Evolutionary conservation across 2,329 filamentous ascomycete genomes (phyloP), one percentile per base, ranked within the genome.

Genomic region (Pseudogymnoascus sp.): DNA sequence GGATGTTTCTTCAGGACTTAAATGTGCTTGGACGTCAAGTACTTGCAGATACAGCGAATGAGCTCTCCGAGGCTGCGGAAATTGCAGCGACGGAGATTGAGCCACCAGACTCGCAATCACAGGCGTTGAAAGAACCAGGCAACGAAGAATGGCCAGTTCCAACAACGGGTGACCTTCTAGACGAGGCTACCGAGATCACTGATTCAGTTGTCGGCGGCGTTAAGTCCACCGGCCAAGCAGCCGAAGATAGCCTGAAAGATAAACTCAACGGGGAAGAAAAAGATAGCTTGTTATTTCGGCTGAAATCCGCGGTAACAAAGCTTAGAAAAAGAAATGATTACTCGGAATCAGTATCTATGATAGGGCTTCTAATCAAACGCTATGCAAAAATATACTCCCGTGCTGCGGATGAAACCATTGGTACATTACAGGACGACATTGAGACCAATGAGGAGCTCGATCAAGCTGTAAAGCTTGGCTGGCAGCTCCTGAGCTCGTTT

Each of bases 41-140:
- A 0, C 92, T 97, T 73, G 86, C 86, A 61, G 93, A 97, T 70
- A 92, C 92, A 2, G 91, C 92, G 0, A 87, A 91, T 66, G 88
- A 89, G 0, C 74, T 96, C 5, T 90, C 92, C 0, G 81, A 86
- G 14, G 89, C 87, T 1, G 91, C 93, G 0, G 84, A 89, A 67
- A 80, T 91, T 66, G 87, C 88, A 0, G 91, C 86, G 2, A 85
- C 91, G 70, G 79, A 88, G 67, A 77, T 96, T 7, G 86, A 91
- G 69, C 89, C 90, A 0, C 86, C 88, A 0, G 69, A 82, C 16
- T 79, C 84, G 62, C 84, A 90, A 31, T 80, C 81, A 67, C 79
- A 82, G 63, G 75, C 77, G 1, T 71, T 87, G 37, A 81, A 83
- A 68, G 75, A 78, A 66, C 80, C 80, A 1, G 79, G 79, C 16